Conservation (phyloP, 257 asterid genomes). For the Ballota nigra region DNA sequence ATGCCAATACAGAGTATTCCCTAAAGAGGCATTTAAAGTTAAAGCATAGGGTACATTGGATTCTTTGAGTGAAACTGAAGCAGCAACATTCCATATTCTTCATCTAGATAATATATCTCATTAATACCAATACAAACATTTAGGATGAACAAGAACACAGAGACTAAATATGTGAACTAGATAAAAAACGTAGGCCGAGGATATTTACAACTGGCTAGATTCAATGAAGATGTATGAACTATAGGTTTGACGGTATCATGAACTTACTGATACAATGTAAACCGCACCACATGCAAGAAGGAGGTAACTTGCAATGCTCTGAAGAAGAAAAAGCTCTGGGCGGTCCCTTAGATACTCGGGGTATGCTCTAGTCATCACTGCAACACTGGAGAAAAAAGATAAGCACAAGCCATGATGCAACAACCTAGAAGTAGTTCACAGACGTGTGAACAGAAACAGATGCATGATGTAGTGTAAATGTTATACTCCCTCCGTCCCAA, state of each 20-base stretch:
- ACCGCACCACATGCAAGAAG: conserved; percentile 82
- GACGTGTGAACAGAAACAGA: neutral
- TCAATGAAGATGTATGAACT: neutral
- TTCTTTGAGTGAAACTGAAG: neutral
- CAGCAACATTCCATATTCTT: neutral
- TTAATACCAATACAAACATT: neutral
- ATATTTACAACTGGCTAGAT: neutral
- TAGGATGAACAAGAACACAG: neutral
- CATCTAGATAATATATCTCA: neutral
- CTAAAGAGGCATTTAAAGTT: conserved; percentile 34
- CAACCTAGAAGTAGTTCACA: conserved; percentile 6
- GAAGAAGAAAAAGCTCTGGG: conserved; percentile 69
- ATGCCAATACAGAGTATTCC: conserved; percentile 82
- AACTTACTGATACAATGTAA: conserved; percentile 72
- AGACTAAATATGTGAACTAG: neutral
- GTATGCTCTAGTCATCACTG: conserved; percentile 98
- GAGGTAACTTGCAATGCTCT: conserved; percentile 79
- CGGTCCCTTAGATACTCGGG: conserved; percentile 61
- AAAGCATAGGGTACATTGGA: neutral
- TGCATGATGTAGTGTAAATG: neutral
- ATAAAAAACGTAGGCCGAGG: neutral
- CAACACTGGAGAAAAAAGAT: conserved; percentile 59
- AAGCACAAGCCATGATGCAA: conserved; percentile 8
- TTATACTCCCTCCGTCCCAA: too few species aligned
- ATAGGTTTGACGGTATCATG: conserved; percentile 15